phyloP scores from a whole-genome alignment of 225 moss, liverwort and hornwort species.

The Anthoceros angustus region DNA sequence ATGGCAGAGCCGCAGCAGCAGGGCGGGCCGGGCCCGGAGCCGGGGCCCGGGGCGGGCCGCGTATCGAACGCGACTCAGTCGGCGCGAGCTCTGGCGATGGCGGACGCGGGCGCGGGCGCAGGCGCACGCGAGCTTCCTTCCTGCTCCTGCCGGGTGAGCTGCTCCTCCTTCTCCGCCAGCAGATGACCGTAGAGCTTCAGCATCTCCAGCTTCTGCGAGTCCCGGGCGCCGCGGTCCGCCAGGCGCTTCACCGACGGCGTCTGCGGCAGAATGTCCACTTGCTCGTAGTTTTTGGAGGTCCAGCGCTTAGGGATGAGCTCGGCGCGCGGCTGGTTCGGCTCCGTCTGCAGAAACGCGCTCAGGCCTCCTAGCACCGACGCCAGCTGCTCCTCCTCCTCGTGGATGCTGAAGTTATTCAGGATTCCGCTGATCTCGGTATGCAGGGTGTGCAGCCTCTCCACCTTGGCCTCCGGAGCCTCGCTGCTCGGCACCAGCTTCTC shows the following conservation, averaged over 20 bases:
- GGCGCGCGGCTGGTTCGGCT: background rate
- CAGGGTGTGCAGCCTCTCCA: background rate
- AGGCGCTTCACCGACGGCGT: background rate
- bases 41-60: too few relatives aligned
- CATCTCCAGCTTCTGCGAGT: conserved; percentile 1
- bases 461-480: background rate
- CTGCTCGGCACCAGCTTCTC: background rate
- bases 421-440: background rate
- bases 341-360: background rate
- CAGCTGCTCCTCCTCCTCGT: background rate
- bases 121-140: too few relatives aligned
- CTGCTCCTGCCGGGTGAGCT: background rate
- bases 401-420: background rate
- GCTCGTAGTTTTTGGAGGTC: background rate
- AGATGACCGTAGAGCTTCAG: background rate
- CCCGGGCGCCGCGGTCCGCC: background rate
- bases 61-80: too few relatives aligned
- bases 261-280: background rate
- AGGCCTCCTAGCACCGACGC: background rate
- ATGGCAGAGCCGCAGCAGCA: too few relatives aligned
- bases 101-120: too few relatives aligned
- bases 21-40: too few relatives aligned
- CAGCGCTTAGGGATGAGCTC: background rate
- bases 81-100: too few relatives aligned
- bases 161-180: background rate